Evolutionary conservation across 2,329 filamentous ascomycete species (phyloP), one percentile per base, ranked within the genome.

Genomic region (Domatiomyces globalis): DNA sequence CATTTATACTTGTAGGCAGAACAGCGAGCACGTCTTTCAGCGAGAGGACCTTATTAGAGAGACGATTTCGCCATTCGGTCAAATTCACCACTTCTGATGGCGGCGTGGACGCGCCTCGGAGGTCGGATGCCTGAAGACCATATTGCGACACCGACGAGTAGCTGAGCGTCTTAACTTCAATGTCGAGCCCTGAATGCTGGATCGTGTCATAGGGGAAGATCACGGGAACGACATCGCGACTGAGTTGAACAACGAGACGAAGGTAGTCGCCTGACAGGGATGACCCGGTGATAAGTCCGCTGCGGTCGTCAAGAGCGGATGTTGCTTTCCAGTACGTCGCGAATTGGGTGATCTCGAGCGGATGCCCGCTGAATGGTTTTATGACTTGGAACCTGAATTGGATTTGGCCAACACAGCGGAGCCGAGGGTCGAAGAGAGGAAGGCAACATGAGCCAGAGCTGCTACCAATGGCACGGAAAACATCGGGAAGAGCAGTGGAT

Each of bases 291-390:
- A 98, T 87, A 20, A 96, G 80, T 20, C 87, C 86, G 63, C 79
- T 92, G 20, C 85, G 84, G 46, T 88, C 85, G 65, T 95, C 87
- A 46, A 92, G 78, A 60, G 95, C 88, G 62, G 88, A 95, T 1
- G 92, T 98, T 0, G 90, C 90, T 68, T 96, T 98, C 92, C 92
- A 98, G 68, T 98, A 98, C 0, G 92, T 96, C 56, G 94, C 92
- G 61, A 96, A 98, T 63, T 96, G 89, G 1, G 92, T 94, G 54
- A 98, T 95, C 67, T 98, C 92, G 19, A 98, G 73, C 2, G 92
- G 88, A 54, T 88, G 84, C 6, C 92, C 90, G 56, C 83, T 81
- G 70, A 96, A 98, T 0, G 92, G 92, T 63, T 95, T 95, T 66
- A 98, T 94, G 22, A 96, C 87, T 65, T 96, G 89, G 51, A 87